phyloP scores from a whole-genome alignment of 768 basidiomycete species.

The Amanita jacksonii region DNA sequence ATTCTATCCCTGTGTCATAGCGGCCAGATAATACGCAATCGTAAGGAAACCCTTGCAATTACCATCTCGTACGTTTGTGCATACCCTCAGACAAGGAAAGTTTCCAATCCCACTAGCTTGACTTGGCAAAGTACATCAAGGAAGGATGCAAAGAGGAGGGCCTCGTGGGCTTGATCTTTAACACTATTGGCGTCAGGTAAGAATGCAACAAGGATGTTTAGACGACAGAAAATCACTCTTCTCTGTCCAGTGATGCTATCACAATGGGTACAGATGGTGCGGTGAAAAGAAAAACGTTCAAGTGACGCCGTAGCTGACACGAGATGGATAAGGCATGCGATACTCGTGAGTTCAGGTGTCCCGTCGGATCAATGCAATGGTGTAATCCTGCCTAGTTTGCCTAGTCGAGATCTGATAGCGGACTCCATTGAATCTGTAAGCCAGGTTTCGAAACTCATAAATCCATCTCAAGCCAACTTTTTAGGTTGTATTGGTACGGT shows the following conservation, averaged over 20 bases:
- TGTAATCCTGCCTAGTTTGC: slow-evolving; percentile 41
- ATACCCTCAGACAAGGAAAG: too few relatives aligned
- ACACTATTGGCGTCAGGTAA: slow-evolving; percentile 78
- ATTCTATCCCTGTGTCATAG: background rate
- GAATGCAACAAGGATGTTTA: too few relatives aligned
- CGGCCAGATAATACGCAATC: too few relatives aligned
- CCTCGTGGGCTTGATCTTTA: slow-evolving; percentile 75
- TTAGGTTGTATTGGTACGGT: slow-evolving; percentile 46
- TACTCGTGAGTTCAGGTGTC: slow-evolving; percentile 57
- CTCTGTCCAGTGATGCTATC: slow-evolving; percentile 57
- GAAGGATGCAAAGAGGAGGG: slow-evolving; percentile 76
- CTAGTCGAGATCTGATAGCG: slow-evolving; percentile 82
- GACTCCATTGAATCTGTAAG: slow-evolving; percentile 79
- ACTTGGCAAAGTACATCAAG: slow-evolving; percentile 72
- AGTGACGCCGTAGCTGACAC: background rate
- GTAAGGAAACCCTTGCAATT: slow-evolving; percentile 88
- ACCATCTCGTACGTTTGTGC: slow-evolving; percentile 61
- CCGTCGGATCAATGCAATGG: slow-evolving; percentile 74
- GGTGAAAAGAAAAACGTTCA: slow-evolving; percentile 10
- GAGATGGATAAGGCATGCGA: slow-evolving; percentile 54
- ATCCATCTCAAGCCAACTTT: background rate
- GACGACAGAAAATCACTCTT: too few relatives aligned
- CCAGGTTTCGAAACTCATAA: background rate
- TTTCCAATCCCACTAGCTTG: slow-evolving; percentile 44
- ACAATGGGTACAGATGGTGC: slow-evolving; percentile 84